Percentiles rank a stretch among this genome's conserved stretches.
Conservation (phyloP, 768 basidiomycete species). For the Lactifluus subvellereus region DNA sequence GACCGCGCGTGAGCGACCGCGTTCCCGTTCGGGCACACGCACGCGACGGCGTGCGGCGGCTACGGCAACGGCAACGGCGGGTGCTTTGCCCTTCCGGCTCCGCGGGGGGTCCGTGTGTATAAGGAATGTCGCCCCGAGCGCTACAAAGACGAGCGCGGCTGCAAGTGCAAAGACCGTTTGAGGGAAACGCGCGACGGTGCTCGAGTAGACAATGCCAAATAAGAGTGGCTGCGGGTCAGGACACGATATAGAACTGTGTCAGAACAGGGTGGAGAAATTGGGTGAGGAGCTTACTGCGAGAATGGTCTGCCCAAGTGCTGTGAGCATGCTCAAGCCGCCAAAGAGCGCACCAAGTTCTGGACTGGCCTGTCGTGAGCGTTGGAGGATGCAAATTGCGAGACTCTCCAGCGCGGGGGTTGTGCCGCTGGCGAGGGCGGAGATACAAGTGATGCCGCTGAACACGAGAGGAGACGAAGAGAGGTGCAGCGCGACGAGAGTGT, state of each 20-base stretch:
- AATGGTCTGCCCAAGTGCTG: slow-evolving; percentile 61
- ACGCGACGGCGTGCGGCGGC: neutral
- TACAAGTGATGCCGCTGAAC: slow-evolving; percentile 55
- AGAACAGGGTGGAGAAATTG: slow-evolving; percentile 11
- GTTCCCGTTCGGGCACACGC: slow-evolving; percentile 14
- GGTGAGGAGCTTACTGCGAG: slow-evolving; percentile 36
- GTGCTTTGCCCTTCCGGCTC: slow-evolving; percentile 20
- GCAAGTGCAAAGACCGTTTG: slow-evolving; percentile 64
- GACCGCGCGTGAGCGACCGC: slow-evolving; percentile 23
- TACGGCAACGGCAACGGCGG: neutral
- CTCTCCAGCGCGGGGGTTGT: slow-evolving; percentile 65
- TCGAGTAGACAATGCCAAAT: slow-evolving; percentile 61
- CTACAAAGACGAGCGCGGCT: slow-evolving; percentile 45
- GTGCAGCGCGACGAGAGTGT: slow-evolving; percentile 53
- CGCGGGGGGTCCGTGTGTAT: slow-evolving; percentile 32
- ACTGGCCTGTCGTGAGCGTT: slow-evolving; percentile 32
- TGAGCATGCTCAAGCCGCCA: slow-evolving; percentile 63
- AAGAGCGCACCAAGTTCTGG: slow-evolving; percentile 52
- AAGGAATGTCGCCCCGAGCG: slow-evolving; percentile 43
- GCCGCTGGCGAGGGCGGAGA: slow-evolving; percentile 63
- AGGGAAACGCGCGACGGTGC: slow-evolving; percentile 57
- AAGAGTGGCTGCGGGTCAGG: slow-evolving; percentile 50
- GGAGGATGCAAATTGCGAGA: slow-evolving; percentile 64
- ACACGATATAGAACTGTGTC: neutral
- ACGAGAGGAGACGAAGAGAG: slow-evolving; percentile 37